Conservation (phyloP, 2,329 filamentous ascomycete genomes). For the Calonectria pseudoturangicola region DNA sequence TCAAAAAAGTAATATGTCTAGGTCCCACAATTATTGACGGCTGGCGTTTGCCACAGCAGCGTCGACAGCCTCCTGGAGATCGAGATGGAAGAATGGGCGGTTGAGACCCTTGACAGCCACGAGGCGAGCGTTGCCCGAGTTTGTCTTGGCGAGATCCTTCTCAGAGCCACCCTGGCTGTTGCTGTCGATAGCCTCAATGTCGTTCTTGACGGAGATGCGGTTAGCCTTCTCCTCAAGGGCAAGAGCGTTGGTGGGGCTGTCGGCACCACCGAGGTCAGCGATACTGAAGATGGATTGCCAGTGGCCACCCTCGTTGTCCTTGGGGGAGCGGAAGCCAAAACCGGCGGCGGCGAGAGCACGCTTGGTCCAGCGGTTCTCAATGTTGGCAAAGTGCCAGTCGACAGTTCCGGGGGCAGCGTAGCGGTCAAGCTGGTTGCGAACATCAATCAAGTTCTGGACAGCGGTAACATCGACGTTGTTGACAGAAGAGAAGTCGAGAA, state of each 20-base stretch:
- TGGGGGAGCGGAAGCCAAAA: slow-evolving; percentile 67
- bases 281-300: slow-evolving; percentile 93
- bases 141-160: slow-evolving; percentile 52
- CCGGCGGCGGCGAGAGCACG: slow-evolving; percentile 73
- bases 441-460: slow-evolving; percentile 72
- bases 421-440: slow-evolving; percentile 71
- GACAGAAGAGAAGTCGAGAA: slow-evolving; percentile 74
- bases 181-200: slow-evolving; percentile 55
- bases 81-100: slow-evolving; percentile 72
- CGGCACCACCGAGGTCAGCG: slow-evolving; percentile 85
- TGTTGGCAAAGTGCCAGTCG: slow-evolving; percentile 71
- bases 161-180: slow-evolving; percentile 51
- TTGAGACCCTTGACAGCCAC: slow-evolving; percentile 67
- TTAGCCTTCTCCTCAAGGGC: slow-evolving; percentile 76
- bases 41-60: slow-evolving; percentile 62
- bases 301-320: slow-evolving; percentile 53
- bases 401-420: slow-evolving; percentile 68
- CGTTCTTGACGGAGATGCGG: slow-evolving; percentile 47
- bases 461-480: slow-evolving; percentile 74
- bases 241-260: slow-evolving; percentile 75
- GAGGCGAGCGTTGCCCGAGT: slow-evolving; percentile 56
- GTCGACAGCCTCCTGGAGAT: slow-evolving; percentile 69
- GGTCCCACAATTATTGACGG: slow-evolving; percentile 43
- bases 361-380: slow-evolving; percentile 74
- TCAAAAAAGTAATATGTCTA: neutral